Evolutionary conservation across 345 rosid genomes (phyloP).

Genomic region (Euclidium syriacum): DNA sequence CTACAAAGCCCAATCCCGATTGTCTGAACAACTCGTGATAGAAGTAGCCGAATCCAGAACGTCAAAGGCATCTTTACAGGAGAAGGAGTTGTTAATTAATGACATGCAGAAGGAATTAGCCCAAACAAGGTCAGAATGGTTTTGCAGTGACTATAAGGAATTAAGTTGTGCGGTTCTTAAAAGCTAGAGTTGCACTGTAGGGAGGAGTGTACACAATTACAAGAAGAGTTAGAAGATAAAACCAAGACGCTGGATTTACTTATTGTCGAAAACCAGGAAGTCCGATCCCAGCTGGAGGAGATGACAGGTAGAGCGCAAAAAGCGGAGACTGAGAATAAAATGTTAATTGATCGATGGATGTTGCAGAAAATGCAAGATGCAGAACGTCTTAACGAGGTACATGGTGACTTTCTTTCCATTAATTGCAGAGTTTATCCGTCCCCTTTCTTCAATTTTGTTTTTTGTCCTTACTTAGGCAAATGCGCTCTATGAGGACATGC

Average conservation of each 20-base stretch:
- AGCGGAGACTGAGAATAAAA: slow-evolving; percentile 86
- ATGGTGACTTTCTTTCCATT: background rate
- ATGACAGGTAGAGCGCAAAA: slow-evolving; percentile 57
- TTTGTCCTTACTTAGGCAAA: slow-evolving; percentile 48
- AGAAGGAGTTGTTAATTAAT: slow-evolving; percentile 52
- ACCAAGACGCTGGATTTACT: slow-evolving; percentile 56
- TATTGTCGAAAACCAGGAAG: slow-evolving; percentile 53
- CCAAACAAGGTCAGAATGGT: slow-evolving; percentile 45
- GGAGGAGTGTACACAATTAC: slow-evolving; percentile 54
- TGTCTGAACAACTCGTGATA: slow-evolving; percentile 83
- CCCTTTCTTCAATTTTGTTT: background rate
- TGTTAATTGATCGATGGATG: slow-evolving; percentile 95
- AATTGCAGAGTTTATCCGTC: background rate
- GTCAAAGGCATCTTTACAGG: slow-evolving; percentile 60
- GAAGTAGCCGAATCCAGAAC: slow-evolving; percentile 83
- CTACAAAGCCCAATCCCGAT: slow-evolving; percentile 84
- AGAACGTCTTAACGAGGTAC: slow-evolving; percentile 97
- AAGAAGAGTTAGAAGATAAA: slow-evolving; percentile 62
- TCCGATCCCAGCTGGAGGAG: slow-evolving; percentile 56
- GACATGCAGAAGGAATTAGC: slow-evolving; percentile 47
- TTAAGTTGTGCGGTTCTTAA: background rate
- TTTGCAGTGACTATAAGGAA: background rate
- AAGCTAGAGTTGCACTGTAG: slow-evolving; percentile 31
- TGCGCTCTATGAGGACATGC: slow-evolving; percentile 85
- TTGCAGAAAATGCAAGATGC: slow-evolving; percentile 97